phyloP scores from a whole-genome alignment of 257 asterid genomes.

The Solanum microdontum region DNA sequence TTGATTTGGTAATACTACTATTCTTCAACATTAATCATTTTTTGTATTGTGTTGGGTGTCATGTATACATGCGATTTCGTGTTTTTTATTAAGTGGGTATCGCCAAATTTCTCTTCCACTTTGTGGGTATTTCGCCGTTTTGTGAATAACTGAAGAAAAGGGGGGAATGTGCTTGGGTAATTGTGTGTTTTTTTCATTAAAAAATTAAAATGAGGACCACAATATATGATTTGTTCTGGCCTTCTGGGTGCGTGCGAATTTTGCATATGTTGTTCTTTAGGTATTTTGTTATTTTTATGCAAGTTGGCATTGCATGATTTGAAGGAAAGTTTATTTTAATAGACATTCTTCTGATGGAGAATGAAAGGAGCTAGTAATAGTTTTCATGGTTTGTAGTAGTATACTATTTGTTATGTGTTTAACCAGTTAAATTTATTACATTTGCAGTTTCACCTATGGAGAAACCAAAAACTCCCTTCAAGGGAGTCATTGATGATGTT shows the following conservation, averaged over 20 bases:
- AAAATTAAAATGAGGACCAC: background rate
- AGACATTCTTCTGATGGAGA: background rate
- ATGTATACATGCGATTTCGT: background rate
- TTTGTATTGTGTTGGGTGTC: background rate
- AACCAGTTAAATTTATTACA: background rate
- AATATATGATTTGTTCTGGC: background rate
- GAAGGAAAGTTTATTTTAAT: background rate
- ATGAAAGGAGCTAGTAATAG: background rate
- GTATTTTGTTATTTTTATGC: background rate
- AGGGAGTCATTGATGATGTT: conserved; percentile 25
- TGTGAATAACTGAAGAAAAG: background rate
- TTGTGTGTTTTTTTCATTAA: background rate
- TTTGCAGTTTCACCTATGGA: conserved; percentile 23
- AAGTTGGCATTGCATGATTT: background rate
- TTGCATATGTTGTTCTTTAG: background rate
- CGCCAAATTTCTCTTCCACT: background rate
- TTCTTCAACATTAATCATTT: background rate
- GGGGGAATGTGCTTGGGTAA: background rate
- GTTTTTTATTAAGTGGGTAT: background rate
- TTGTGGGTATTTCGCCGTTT: background rate
- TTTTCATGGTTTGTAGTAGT: background rate
- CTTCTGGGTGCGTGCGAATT: background rate
- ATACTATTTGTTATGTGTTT: background rate
- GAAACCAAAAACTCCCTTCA: conserved; percentile 18
- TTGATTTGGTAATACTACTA: background rate